Conservation (phyloP, 1,139 yeast species). For the Kodamaea ohmeri region DNA sequence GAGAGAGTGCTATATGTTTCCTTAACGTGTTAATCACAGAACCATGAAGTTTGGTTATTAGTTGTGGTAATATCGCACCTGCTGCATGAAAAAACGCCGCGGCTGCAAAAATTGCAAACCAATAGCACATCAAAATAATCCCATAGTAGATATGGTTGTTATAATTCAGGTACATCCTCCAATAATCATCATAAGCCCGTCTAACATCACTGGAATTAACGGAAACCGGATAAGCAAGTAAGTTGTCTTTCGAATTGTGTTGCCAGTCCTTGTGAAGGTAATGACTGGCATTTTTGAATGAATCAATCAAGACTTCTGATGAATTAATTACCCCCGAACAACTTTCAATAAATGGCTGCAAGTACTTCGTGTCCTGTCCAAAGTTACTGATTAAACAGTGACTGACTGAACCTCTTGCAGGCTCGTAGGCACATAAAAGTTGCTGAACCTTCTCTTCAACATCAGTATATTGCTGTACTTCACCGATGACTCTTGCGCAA, state of each 20-base stretch:
- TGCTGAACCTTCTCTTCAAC: constrained; percentile 1
- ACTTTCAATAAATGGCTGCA: constrained; percentile 4
- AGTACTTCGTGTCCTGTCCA: neutral
- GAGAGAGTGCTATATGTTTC: constrained; percentile 6
- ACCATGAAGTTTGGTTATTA: constrained; percentile 13
- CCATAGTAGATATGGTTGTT: constrained; percentile 15
- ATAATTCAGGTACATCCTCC: constrained; percentile 11
- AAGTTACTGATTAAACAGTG: constrained; percentile 7
- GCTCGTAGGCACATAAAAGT: constrained; percentile 5
- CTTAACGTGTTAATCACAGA: constrained; percentile 13
- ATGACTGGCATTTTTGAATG: constrained; percentile 8
- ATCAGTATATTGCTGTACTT: neutral
- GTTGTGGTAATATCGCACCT: constrained; percentile 12
- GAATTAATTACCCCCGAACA: constrained; percentile 5
- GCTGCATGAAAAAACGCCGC: constrained; percentile 16
- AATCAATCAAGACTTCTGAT: constrained; percentile 1
- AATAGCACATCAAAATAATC: constrained; percentile 17
- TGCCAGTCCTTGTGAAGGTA: constrained; percentile 6
- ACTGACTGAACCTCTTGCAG: constrained; percentile 10
- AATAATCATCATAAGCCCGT: neutral
- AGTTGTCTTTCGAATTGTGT: too few species aligned
- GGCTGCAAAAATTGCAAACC: constrained; percentile 15
- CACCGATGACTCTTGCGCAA: constrained; percentile 3
- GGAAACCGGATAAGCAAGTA: too few species aligned
- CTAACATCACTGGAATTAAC: constrained; percentile 1